phyloP scores from a whole-genome alignment of 2,329 filamentous ascomycete species.

The Talaromyces sp. region DNA sequence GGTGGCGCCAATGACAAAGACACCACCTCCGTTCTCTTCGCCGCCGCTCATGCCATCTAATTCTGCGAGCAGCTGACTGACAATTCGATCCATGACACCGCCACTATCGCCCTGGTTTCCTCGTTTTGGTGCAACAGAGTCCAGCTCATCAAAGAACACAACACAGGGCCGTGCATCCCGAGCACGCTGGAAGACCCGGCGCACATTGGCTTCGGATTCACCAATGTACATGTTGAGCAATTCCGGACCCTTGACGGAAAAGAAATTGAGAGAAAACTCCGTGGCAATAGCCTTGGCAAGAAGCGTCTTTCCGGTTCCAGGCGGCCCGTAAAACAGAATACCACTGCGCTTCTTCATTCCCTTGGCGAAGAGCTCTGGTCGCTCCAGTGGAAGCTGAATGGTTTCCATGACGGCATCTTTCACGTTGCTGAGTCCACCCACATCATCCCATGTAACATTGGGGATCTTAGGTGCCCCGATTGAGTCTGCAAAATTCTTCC shows the following conservation, averaged over 20 bases:
- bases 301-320: slow-evolving; percentile 98
- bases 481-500: slow-evolving; percentile 96
- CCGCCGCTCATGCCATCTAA: slow-evolving; percentile 96
- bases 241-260: slow-evolving; percentile 97
- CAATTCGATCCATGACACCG: slow-evolving; percentile 96
- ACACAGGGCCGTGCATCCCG: slow-evolving; percentile 95
- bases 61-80: slow-evolving; percentile 89
- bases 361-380: slow-evolving; percentile 90
- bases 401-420: slow-evolving; percentile 97
- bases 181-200: slow-evolving; percentile 98
- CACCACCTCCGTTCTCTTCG: slow-evolving; percentile 69
- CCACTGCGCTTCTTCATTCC: slow-evolving; percentile 98
- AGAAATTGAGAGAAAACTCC: slow-evolving; percentile 98
- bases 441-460: slow-evolving; percentile 93
- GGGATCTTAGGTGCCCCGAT: slow-evolving; percentile 98
- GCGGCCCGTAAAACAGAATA: slow-evolving; percentile 97
- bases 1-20: slow-evolving; percentile 95
- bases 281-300: slow-evolving; percentile 99
- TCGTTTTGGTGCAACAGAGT: slow-evolving; percentile 92
- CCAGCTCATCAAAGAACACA: slow-evolving; percentile 96
- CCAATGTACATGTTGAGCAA: slow-evolving; percentile 99
- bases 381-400: slow-evolving; percentile 84
- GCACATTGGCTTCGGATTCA: slow-evolving; percentile 99
- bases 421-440: slow-evolving; percentile 86
- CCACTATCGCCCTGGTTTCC: slow-evolving; percentile 96